Percentiles rank a stretch among this genome's conserved stretches.
phyloP scores from a whole-genome alignment of 495 filamentous ascomycete species.

The Staphylotrichum tortipilum region DNA sequence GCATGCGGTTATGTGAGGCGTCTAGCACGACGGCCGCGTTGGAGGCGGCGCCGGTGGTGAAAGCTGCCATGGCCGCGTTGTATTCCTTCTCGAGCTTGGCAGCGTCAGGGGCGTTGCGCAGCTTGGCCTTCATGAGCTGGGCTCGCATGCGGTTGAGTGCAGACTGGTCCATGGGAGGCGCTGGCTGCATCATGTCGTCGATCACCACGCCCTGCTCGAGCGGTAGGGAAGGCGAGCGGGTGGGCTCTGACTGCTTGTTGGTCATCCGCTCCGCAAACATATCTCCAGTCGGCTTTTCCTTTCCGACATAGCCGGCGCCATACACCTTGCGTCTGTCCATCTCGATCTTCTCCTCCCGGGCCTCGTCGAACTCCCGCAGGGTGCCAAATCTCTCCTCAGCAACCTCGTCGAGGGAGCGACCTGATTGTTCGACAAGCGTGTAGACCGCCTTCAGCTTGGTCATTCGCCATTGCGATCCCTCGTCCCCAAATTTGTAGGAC shows the following conservation, averaged over 20 bases:
- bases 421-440: slow-evolving; percentile 64
- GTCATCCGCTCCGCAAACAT: slow-evolving; percentile 61
- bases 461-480: slow-evolving; percentile 91
- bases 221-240: slow-evolving; percentile 6
- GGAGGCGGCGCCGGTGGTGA: slow-evolving; percentile 37
- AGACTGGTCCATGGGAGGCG: slow-evolving; percentile 57
- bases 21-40: slow-evolving; percentile 69
- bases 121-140: slow-evolving; percentile 86
- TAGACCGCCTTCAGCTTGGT: slow-evolving; percentile 84
- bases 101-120: slow-evolving; percentile 63
- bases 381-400: slow-evolving; percentile 75
- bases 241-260: slow-evolving; percentile 10
- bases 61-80: slow-evolving; percentile 59
- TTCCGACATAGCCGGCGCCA: slow-evolving; percentile 76
- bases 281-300: slow-evolving; percentile 82
- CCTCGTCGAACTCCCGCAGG: slow-evolving; percentile 81
- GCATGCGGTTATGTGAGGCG: slow-evolving; percentile 80
- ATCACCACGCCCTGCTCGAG: slow-evolving; percentile 38
- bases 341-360: slow-evolving; percentile 89
- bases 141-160: slow-evolving; percentile 83
- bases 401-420: slow-evolving; percentile 64
- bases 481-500: slow-evolving; percentile 80
- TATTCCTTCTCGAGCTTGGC: slow-evolving; percentile 78
- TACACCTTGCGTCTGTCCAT: slow-evolving; percentile 77
- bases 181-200: slow-evolving; percentile 34